Percentiles rank a stretch among this genome's conserved stretches.
These are phyloP conservation scores for Melanomma pulvis-pyrius DNA, from an alignment of 495 filamentous ascomycete species.

Conservation along the genomic window DNA sequence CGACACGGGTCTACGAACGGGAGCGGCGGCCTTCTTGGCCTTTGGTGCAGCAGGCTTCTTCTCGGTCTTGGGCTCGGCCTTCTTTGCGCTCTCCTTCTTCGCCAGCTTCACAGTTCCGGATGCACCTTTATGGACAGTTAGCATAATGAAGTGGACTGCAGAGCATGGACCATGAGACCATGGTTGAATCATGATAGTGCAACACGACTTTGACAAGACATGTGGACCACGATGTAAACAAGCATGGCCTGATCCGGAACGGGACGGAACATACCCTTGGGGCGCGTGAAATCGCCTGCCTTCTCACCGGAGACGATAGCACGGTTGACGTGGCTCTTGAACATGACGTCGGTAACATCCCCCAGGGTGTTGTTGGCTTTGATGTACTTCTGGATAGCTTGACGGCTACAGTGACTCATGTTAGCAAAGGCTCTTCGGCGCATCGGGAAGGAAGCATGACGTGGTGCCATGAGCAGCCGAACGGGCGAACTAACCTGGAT, in stretches of 20 bases:
- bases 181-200: background rate
- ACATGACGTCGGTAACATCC: slow-evolving; percentile 67
- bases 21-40: slow-evolving; percentile 57
- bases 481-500: slow-evolving; percentile 57
- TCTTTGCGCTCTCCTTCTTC: slow-evolving; percentile 70
- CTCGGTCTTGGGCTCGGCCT: slow-evolving; percentile 50
- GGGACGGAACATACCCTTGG: slow-evolving; percentile 75
- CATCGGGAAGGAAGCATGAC: slow-evolving; percentile 31
- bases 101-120: slow-evolving; percentile 96
- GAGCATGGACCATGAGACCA: background rate
- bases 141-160: slow-evolving; percentile 26
- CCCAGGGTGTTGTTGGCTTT: slow-evolving; percentile 88
- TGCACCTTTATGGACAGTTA: slow-evolving; percentile 64
- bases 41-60: slow-evolving; percentile 47
- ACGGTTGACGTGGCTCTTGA: slow-evolving; percentile 92
- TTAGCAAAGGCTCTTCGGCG: slow-evolving; percentile 38
- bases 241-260: background rate
- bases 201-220: slow-evolving; percentile 4
- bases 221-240: slow-evolving; percentile 20
- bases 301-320: slow-evolving; percentile 88
- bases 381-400: slow-evolving; percentile 98
- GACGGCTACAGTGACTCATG: slow-evolving; percentile 67
- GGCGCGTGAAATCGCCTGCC: slow-evolving; percentile 85
- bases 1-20: slow-evolving; percentile 29
- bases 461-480: slow-evolving; percentile 19